These are phyloP conservation scores for Arthrobotrys musiformis DNA, from an alignment of 2,329 filamentous ascomycete species.

Conservation along the genomic window DNA sequence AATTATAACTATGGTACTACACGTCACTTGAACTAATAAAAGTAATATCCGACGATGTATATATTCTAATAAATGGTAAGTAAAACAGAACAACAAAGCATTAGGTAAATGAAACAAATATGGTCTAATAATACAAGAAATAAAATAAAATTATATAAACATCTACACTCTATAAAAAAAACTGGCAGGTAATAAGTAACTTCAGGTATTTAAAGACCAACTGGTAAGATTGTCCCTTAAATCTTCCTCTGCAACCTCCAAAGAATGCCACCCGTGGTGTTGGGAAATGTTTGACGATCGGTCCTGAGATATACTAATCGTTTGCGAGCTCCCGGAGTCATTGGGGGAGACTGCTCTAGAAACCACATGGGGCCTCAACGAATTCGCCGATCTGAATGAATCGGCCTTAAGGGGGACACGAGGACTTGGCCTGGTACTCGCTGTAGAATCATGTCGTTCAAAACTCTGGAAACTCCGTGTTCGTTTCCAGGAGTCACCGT, in stretches of 20 bases:
- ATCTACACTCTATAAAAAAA: not conserved
- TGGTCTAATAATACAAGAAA: no score
- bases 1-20: no score
- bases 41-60: no score
- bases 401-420: not conserved
- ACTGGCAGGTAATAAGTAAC: no score
- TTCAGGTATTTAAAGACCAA: conserved; percentile 27
- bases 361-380: not conserved
- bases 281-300: conserved; percentile 4
- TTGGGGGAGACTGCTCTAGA: not conserved
- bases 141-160: no score
- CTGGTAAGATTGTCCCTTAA: conserved; percentile 47
- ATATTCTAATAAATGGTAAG: no score
- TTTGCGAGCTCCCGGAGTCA: not conserved
- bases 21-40: no score
- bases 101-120: no score
- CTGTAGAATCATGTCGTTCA: conserved; percentile 28
- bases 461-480: conserved; percentile 32
- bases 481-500: conserved; percentile 40
- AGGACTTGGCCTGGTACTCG: conserved; percentile 10
- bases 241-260: conserved; percentile 47
- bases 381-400: not conserved
- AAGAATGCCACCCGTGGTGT: conserved; percentile 33
- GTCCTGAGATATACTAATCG: conserved; percentile 1
- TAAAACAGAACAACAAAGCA: no score